Evolutionary conservation across 106 monocot genomes (phyloP).

Genomic region (Allium cepa): DNA sequence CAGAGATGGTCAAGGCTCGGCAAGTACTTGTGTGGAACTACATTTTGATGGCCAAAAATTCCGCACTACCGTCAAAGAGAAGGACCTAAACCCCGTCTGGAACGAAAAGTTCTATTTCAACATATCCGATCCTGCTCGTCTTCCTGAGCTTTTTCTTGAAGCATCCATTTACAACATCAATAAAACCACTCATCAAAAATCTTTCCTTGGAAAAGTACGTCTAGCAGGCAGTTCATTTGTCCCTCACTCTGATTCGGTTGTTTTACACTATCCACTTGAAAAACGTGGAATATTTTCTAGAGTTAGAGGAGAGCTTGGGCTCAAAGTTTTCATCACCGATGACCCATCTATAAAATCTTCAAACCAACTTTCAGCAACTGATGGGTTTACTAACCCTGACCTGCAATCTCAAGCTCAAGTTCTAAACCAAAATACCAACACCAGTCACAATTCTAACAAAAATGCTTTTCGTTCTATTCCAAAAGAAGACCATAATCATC

Average conservation of each 20-base stretch:
- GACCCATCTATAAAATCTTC: constrained; percentile 71
- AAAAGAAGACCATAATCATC: constrained; percentile 25
- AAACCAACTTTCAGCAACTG: constrained; percentile 43
- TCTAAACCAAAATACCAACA: constrained; percentile 1
- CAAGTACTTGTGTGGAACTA: constrained; percentile 55
- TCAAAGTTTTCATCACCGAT: constrained; percentile 69
- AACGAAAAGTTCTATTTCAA: constrained; percentile 70
- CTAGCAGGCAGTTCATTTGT: constrained; percentile 66
- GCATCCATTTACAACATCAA: constrained; percentile 54
- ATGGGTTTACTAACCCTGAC: constrained; percentile 25
- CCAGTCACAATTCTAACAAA: constrained; percentile 16
- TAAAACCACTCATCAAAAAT: constrained; percentile 26
- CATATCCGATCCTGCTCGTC: constrained; percentile 47
- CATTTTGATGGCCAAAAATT: constrained; percentile 69
- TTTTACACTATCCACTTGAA: constrained; percentile 60
- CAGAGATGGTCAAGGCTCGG: constrained; percentile 72
- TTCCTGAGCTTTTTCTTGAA: constrained; percentile 52
- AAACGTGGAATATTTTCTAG: constrained; percentile 71
- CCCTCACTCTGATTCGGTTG: constrained; percentile 53
- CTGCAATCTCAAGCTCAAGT: constrained; percentile 17
- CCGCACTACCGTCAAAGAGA: constrained; percentile 59
- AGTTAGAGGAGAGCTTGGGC: constrained; percentile 64
- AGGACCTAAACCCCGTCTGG: constrained; percentile 73
- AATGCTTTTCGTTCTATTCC: constrained; percentile 31
- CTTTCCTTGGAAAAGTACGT: constrained; percentile 60